These are phyloP conservation scores for Talaromyces sp. DNA, from an alignment of 2,329 filamentous ascomycete species.

Conservation along the genomic window DNA sequence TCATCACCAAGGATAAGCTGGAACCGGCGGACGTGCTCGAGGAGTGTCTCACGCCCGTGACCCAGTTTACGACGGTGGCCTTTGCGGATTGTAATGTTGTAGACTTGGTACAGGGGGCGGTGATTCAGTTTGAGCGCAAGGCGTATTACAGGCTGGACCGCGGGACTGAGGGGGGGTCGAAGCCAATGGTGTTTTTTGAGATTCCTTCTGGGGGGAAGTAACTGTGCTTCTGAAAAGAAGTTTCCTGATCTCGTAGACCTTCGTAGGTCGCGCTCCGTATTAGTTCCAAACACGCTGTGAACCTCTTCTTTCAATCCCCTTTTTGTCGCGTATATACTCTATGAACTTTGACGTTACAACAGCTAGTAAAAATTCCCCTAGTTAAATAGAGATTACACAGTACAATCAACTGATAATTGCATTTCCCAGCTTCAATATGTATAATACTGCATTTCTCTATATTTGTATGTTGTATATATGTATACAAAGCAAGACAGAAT, in stretches of 20 bases:
- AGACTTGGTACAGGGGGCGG: conserved; percentile 74
- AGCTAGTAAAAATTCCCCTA: too few species aligned
- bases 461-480: not conserved
- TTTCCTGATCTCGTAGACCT: too few species aligned
- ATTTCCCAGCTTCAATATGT: not conserved
- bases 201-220: conserved; percentile 56
- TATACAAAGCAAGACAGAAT: not conserved
- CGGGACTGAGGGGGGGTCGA: conserved; percentile 51
- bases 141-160: conserved; percentile 82
- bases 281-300: too few species aligned
- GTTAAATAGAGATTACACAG: too few species aligned
- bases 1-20: conserved; percentile 91
- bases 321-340: too few species aligned
- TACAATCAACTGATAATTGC: too few species aligned
- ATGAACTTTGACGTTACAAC: too few species aligned
- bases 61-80: conserved; percentile 67
- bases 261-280: too few species aligned
- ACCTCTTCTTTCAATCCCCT: too few species aligned
- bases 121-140: conserved; percentile 91
- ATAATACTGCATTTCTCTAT: not conserved
- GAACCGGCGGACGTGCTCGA: conserved; percentile 81
- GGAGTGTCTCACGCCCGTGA: conserved; percentile 71
- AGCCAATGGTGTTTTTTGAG: conserved; percentile 60
- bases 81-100: conserved; percentile 76
- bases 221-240: too few species aligned